Evolutionary conservation across 306 rosid species (phyloP).

Genomic region (Boehmeria nivea): DNA sequence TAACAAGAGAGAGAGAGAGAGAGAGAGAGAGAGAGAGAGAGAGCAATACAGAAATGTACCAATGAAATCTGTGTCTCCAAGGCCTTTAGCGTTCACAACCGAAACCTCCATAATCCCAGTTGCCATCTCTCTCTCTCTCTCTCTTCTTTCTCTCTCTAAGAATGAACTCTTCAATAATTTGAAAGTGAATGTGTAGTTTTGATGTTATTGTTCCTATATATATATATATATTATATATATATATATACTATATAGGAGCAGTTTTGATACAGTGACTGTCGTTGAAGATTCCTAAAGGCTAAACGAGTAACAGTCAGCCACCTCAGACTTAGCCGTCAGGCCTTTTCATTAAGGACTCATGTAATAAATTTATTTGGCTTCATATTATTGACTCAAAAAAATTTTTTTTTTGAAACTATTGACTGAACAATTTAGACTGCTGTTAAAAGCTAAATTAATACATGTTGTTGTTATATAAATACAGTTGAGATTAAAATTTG

Average conservation of each 20-base stretch:
- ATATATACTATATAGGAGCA: not conserved
- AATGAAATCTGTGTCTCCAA: constrained; percentile 41
- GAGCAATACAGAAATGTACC: constrained; percentile 30
- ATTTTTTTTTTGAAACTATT: too few relatives aligned
- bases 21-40: too few relatives aligned
- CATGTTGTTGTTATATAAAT: too few relatives aligned
- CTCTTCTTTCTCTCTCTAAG: constrained; percentile 15
- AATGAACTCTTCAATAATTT: too few relatives aligned
- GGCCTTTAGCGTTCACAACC: constrained; percentile 47
- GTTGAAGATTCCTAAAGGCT: not conserved
- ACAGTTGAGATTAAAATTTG: too few relatives aligned
- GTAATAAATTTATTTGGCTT: too few relatives aligned
- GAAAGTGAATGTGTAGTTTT: not conserved
- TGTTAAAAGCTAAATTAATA: too few relatives aligned
- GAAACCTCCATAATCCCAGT: constrained; percentile 44
- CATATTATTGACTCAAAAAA: too few relatives aligned
- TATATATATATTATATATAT: too few relatives aligned
- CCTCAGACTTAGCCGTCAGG: not conserved
- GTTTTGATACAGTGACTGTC: not conserved
- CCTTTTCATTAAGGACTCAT: not conserved
- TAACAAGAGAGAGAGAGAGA: not conserved
- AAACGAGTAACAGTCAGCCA: not conserved
- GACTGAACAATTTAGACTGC: too few relatives aligned
- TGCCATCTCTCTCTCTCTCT: constrained; percentile 30
- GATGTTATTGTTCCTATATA: not conserved